Evolutionary conservation across 345 rosid species (phyloP), one percentile per base, ranked within the genome.

Genomic region (Microcos paniculata): DNA sequence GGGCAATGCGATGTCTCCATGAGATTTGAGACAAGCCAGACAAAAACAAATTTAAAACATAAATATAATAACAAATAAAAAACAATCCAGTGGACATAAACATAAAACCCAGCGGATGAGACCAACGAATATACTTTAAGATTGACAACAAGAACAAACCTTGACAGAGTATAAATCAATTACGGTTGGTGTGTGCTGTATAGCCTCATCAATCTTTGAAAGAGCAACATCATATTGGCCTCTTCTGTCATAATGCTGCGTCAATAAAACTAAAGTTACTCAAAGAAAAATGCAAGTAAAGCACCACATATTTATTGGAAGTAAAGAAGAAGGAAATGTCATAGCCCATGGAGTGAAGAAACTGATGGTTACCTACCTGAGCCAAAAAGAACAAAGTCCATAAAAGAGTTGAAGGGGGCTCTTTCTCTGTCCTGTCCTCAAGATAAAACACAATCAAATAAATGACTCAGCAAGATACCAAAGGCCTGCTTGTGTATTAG

Each of bases 211-310:
- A 80, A 94, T 92, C 86, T 91, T 96, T 62, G 84, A 74, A 73
- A 96, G 85, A 76, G 98, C 97, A 79, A 80, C 71, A 52, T 88
- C 93, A 87, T 90, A 87, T 51, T 84, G 96, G 77, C 97, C 91
- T 75, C 94, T 85, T 80, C 97, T 92, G 82, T 96, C 99, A 85
- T 91, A 94, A 87, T 96, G 99, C 99, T 96, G 98, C 88, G 80
- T 62, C 78, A 49, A 63, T 68, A 63, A 81, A 40, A 30, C 31
- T 38, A 74, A 57, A 58, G 59, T 0, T 55, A 66, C 62, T 63
- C 70, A 72, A 31, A 53, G 67, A 55, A 73, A 78, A 71, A 67
- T 14, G 55, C 46, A 45, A 66, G 74, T 55, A 45, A 73, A 69
- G 38, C 19, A 6, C 49, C 45, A 73, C 30, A 46, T 61, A 71